Evolutionary conservation across 2,329 filamentous ascomycete genomes (phyloP), one percentile per base, ranked within the genome.

Genomic region (Mariannaea sp.): DNA sequence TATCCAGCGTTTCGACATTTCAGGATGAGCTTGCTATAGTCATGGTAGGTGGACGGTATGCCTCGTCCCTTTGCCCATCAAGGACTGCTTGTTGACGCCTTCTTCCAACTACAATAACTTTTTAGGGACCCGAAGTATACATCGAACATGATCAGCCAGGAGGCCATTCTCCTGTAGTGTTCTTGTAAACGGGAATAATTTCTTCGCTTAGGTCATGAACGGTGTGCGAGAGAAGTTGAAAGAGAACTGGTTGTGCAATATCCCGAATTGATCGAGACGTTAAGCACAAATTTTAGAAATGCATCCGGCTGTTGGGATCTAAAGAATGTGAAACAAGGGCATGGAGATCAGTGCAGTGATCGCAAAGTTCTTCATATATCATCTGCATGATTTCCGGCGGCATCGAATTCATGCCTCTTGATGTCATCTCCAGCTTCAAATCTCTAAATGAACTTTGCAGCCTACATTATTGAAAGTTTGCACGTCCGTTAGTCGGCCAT

Each of bases 161-260:
- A 7, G 20, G 5, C 19, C 7, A 29, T 46, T 13, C 3, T 46
- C 29, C n/a, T 36, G 43, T 9, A 46, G 24, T 14, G 43, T 46
- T 17, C 43, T 27, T n/a, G 43, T 32, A 38, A 46, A 46, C 3
- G 43, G 43, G 5, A 46, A 6, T 14, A 32, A 22, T 16, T 32
- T 29, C 14, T 38, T n/a, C 43, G n/a, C 43, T 36, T n/a, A 46
- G 20, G 22, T 46, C 43, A 5, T 36, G 22, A 14, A 26, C 35
- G 3, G 27, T 32, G 32, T 46, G 30, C n/a, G 43, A 36, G 43
- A 46, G 36, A 14, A 46, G n/a, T 13, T 46, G 43, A 32, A 46
- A 46, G 43, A 46, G 43, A 19, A 46, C 26, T 16, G 43, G 43
- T 32, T 46, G 43, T 5, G 43, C 43, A 19, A 46, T 22, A 26